Base-by-base conservation (phyloP, 1,284 basidiomycete genomes). In the Ceratobasidium sp. region DNA sequence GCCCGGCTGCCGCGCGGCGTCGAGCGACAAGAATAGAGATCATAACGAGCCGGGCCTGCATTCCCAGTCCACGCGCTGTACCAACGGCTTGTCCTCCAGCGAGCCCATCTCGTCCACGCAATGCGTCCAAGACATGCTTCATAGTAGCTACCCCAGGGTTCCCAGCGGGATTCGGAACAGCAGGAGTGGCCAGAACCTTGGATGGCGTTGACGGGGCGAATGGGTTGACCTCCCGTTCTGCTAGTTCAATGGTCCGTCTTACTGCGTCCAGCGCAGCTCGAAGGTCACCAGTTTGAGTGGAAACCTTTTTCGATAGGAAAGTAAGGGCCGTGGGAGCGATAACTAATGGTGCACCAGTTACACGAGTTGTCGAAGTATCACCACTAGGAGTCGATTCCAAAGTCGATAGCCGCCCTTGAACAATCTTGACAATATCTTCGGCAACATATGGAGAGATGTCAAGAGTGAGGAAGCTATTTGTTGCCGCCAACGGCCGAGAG, bases 361-460 rank as follows among this genome's bases (percentile, higher is more conserved):
- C 23, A 30, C 19, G 33, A 39, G 54, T 16, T 8, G 56, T 44
- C 21, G 50, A n/a, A 13, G 60, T 14, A 44, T 36, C 21, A 2
- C 46, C 39, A n/a, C 73, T 73, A 14, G 41, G 75, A 74, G 44
- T 13, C 1, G 75, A 83, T 27, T 50, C 50, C 71, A 85, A 74
- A 0, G 80, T 72, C 11, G 80, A 77, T 29, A 92, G 79, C 21
- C 90, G 84, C 1, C 83, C 79, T 56, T 83, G 81, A 1, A 92
- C 77, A 73, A 92, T 88, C 7, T 83, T 78, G 29, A 85, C 81
- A 2, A 92, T 80, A 72, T 92, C 86, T 13, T 80, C 73, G 4
- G 89, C 82, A 0, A 85, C 85, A 74, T 92, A 92, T 0, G 90
- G 87, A 13, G 85, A 78, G 73, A 92, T 91, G 75, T 92, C 89